A percentile compares a stretch with the other conserved stretches of the same genome.
phyloP scores from a whole-genome alignment of 1,139 yeast genomes.

The Geotrichum carabidarum region DNA sequence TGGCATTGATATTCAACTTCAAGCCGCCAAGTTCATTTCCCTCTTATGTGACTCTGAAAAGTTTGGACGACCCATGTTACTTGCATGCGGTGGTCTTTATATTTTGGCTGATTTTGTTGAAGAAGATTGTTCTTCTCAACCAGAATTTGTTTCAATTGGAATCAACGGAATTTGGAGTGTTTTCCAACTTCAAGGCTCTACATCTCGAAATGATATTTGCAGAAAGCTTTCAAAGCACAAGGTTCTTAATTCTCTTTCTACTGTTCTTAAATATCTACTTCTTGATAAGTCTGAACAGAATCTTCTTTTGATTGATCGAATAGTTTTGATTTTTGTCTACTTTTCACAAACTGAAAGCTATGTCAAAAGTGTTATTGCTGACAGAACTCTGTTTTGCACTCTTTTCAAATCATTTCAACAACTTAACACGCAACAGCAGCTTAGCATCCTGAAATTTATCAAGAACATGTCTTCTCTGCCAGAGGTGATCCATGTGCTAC shows the following conservation, averaged over 20 bases:
- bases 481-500: constrained; percentile 27
- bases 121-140: constrained; percentile 48
- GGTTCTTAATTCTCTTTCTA: constrained; percentile 48
- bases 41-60: constrained; percentile 40
- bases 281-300: constrained; percentile 11
- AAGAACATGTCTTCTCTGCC: constrained; percentile 33
- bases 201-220: constrained; percentile 51
- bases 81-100: constrained; percentile 54
- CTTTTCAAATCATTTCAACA: constrained; percentile 25
- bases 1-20: constrained; percentile 40
- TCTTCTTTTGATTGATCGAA: constrained; percentile 20
- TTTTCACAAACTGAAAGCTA: constrained; percentile 37
- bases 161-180: constrained; percentile 45
- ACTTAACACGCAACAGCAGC: constrained; percentile 23
- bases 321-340: constrained; percentile 30
- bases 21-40: constrained; percentile 45
- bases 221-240: constrained; percentile 50
- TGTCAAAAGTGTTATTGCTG: constrained; percentile 31
- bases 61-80: constrained; percentile 46
- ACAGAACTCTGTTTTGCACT: constrained; percentile 23
- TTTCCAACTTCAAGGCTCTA: constrained; percentile 41
- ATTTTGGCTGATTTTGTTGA: constrained; percentile 50
- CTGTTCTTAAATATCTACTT: constrained; percentile 34
- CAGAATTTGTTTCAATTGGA: constrained; percentile 47
- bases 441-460: constrained; percentile 32